A percentile compares a stretch with the other conserved stretches of the same genome.
Conservation (phyloP, 2,329 filamentous ascomycete species). For the Pleomassaria siparia region DNA sequence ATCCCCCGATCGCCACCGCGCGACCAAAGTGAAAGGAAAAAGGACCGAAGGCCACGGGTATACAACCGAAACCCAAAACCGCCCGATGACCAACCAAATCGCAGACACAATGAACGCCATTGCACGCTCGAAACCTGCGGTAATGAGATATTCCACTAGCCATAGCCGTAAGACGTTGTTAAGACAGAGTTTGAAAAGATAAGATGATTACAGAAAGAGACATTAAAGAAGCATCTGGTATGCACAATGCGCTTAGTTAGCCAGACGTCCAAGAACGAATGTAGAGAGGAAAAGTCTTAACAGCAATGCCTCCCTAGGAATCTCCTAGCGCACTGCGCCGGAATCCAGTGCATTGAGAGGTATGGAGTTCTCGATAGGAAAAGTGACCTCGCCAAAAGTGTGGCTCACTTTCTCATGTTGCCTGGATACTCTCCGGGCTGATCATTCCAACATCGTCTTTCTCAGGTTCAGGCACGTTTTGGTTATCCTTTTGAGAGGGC, state of each 20-base stretch:
- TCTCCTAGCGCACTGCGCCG: not conserved
- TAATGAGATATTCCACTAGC: not conserved
- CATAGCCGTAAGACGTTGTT: not conserved
- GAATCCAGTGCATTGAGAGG: not conserved
- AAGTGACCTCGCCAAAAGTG: not conserved
- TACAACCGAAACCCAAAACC: constrained; percentile 33
- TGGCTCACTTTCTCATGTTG: constrained; percentile 6
- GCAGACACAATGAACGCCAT: not conserved
- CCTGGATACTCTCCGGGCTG: constrained; percentile 73
- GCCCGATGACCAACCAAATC: constrained; percentile 5
- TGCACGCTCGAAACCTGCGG: not conserved
- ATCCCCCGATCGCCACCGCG: constrained; percentile 11
- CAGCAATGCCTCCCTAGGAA: not conserved
- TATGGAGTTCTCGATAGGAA: not conserved
- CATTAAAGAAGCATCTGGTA: not conserved
- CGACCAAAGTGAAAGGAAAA: constrained; percentile 16
- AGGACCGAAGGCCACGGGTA: constrained; percentile 34
- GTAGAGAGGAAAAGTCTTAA: not conserved
- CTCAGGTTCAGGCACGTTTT: constrained; percentile 62
- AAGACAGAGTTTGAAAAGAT: not conserved
- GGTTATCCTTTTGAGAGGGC: constrained; percentile 59
- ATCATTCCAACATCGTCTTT: constrained; percentile 76
- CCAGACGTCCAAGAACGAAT: not conserved
- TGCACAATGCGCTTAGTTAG: not conserved
- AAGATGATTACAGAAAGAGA: constrained; percentile 1